phyloP scores from a whole-genome alignment of 2,329 filamentous ascomycete species.

The Rugonectria rugulosa region DNA sequence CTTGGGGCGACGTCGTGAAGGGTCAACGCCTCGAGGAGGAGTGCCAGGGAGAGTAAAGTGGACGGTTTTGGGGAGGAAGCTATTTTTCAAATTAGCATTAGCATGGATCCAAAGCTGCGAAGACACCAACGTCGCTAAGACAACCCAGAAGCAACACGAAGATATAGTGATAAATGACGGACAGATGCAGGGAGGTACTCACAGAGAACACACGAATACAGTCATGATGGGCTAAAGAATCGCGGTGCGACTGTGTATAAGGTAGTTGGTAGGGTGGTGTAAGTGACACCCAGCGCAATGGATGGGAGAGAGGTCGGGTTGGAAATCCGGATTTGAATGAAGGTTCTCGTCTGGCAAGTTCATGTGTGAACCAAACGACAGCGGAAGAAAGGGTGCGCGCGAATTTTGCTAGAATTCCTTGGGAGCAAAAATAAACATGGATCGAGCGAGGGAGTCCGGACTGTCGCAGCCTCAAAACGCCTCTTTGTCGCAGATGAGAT shows the following conservation, averaged over 20 bases:
- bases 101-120: conserved; percentile 1
- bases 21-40: conserved; percentile 49
- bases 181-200: conserved; percentile 28
- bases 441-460: conserved; percentile 21
- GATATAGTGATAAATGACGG: not conserved
- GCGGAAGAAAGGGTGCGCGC: not conserved
- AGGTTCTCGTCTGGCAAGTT: conserved; percentile 35
- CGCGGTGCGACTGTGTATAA: conserved; percentile 13
- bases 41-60: conserved; percentile 78
- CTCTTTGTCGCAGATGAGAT: conserved; percentile 40
- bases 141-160: conserved; percentile 12
- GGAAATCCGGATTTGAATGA: conserved; percentile 24
- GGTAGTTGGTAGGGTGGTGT: conserved; percentile 12
- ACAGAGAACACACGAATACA: conserved; percentile 52
- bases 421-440: conserved; percentile 5
- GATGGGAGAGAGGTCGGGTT: conserved; percentile 2
- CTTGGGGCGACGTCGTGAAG: conserved; percentile 41
- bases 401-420: not conserved
- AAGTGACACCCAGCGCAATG: conserved; percentile 8
- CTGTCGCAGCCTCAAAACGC: conserved; percentile 36
- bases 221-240: conserved; percentile 45
- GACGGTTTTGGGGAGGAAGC: conserved; percentile 91
- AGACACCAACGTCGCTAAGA: conserved; percentile 22
- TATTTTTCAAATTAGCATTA: conserved; percentile 53
- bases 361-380: conserved; percentile 30